Conservation (phyloP, 192 early-diverging fungal genomes). For the Piromyces sp. region DNA sequence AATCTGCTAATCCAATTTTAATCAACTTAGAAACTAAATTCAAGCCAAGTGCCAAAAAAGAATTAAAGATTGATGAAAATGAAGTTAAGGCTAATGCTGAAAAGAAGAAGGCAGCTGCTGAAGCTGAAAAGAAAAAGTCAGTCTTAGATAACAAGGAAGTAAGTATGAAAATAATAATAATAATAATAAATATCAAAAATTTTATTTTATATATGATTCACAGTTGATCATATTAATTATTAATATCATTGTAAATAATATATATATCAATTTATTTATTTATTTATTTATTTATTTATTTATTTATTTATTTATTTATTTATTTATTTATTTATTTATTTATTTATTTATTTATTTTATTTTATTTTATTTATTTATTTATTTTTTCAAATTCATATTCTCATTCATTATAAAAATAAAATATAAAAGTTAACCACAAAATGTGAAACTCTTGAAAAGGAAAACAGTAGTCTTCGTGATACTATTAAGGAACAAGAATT, state of each 20-base stretch:
- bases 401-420: no score
- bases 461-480: neutral
- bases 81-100: neutral
- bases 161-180: neutral
- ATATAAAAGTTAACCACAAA: neutral
- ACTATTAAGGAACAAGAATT: neutral
- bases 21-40: constrained; percentile 54
- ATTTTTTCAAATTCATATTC: no score
- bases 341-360: no score
- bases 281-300: no score
- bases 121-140: neutral
- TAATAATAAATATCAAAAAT: no score
- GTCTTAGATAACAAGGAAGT: neutral
- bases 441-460: neutral
- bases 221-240: no score
- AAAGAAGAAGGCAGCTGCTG: neutral
- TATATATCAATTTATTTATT: no score
- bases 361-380: no score
- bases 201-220: no score
- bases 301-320: no score
- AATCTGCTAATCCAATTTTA: constrained; percentile 62
- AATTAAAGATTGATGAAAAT: constrained; percentile 21
- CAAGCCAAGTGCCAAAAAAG: constrained; percentile 15
- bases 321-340: no score
- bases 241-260: no score